A percentile compares a stretch with the other conserved stretches of the same genome.
Conservation (phyloP, 768 basidiomycete genomes). For the Tylopilus felleus region DNA sequence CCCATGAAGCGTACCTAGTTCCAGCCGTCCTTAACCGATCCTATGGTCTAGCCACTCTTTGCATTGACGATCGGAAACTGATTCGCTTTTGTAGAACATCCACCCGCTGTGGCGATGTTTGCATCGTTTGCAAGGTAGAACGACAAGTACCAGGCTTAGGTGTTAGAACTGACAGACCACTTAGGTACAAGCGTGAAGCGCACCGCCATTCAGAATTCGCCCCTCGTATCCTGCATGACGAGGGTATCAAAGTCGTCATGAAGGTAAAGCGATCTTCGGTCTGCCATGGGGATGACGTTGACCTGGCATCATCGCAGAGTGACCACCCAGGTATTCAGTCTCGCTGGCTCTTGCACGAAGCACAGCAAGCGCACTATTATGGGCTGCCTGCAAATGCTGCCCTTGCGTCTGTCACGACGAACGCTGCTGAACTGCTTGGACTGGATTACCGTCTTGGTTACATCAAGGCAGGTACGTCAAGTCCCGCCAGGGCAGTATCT, state of each 20-base stretch:
- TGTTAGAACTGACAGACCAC: background rate
- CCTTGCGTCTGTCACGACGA: slow-evolving; percentile 70
- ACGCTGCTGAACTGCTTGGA: slow-evolving; percentile 70
- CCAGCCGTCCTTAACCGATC: slow-evolving; percentile 68
- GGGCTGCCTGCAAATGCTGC: slow-evolving; percentile 70
- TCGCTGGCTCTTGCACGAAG: slow-evolving; percentile 77
- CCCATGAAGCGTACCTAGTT: slow-evolving; percentile 79
- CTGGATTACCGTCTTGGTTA: slow-evolving; percentile 80
- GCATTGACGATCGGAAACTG: background rate
- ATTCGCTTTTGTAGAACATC: slow-evolving; percentile 31
- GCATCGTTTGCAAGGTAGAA: slow-evolving; percentile 48
- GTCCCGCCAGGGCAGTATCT: background rate
- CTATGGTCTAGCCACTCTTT: slow-evolving; percentile 42
- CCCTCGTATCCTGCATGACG: slow-evolving; percentile 48
- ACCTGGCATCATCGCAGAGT: slow-evolving; percentile 40
- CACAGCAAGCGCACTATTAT: slow-evolving; percentile 80
- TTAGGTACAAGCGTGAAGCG: slow-evolving; percentile 55
- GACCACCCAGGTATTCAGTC: slow-evolving; percentile 66
- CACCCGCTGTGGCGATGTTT: slow-evolving; percentile 73
- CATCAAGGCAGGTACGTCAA: slow-evolving; percentile 51
- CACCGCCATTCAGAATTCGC: slow-evolving; percentile 59
- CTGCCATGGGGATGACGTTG: background rate
- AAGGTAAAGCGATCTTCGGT: slow-evolving; percentile 35
- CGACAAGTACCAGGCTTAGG: background rate
- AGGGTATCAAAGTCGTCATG: slow-evolving; percentile 48